phyloP scores from a whole-genome alignment of 2,329 filamentous ascomycete genomes.

The Penicillium sp. region DNA sequence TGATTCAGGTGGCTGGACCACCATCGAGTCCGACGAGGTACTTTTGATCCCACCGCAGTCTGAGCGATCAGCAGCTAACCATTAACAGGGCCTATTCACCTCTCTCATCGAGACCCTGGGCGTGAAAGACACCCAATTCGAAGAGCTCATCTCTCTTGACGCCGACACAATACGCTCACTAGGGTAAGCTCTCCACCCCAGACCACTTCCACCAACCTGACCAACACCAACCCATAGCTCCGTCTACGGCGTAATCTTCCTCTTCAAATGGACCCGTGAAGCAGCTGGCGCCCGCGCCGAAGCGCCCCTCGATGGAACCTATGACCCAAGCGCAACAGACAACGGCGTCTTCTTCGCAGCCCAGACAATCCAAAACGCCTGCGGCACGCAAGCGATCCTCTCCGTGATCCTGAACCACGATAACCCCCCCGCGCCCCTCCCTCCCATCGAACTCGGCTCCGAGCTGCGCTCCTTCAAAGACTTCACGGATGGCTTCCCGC shows the following conservation, averaged over 20 bases:
- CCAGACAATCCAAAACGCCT: slow-evolving; percentile 98
- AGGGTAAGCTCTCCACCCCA: slow-evolving; percentile 32
- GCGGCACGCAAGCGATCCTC: slow-evolving; percentile 91
- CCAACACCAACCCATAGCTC: slow-evolving; percentile 50
- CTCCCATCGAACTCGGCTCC: slow-evolving; percentile 65
- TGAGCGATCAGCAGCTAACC: slow-evolving; percentile 5
- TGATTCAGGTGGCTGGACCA: slow-evolving; percentile 75
- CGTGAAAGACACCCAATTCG: slow-evolving; percentile 91
- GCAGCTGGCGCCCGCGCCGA: slow-evolving; percentile 65
- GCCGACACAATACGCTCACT: slow-evolving; percentile 54
- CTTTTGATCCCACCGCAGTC: slow-evolving; percentile 10
- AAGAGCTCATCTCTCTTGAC: slow-evolving; percentile 90
- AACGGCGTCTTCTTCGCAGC: slow-evolving; percentile 82
- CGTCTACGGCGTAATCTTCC: slow-evolving; percentile 94
- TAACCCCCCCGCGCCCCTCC: slow-evolving; percentile 27
- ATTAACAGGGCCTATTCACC: slow-evolving; percentile 82
- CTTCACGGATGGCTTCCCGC: slow-evolving; percentile 80
- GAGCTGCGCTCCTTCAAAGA: slow-evolving; percentile 77
- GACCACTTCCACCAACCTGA: background rate
- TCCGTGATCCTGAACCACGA: slow-evolving; percentile 86
- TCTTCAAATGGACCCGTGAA: slow-evolving; percentile 75
- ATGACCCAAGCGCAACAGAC: slow-evolving; percentile 72
- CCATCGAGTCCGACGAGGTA: slow-evolving; percentile 96
- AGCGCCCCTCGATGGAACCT: slow-evolving; percentile 75
- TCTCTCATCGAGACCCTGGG: slow-evolving; percentile 91